Conservation (phyloP, 257 asterid species). For the Nicotiana knightiana region DNA sequence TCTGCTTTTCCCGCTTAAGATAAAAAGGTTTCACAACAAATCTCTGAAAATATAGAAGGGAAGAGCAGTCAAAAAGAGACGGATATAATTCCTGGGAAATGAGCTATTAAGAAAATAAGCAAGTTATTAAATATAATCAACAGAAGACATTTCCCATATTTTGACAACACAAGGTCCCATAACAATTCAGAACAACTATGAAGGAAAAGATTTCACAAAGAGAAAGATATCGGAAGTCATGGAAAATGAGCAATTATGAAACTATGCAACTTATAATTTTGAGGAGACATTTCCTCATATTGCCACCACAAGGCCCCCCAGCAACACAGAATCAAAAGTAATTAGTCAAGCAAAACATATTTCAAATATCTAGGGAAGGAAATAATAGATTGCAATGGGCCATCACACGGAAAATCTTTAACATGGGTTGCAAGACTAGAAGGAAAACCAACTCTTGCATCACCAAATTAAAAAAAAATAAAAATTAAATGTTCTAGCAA, state of each 20-base stretch:
- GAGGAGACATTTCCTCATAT: not conserved
- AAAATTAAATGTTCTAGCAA: not conserved
- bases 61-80: not conserved
- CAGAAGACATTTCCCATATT: not conserved
- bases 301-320: not conserved
- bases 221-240: too few relatives aligned
- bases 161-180: not conserved
- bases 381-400: not conserved
- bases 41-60: slow-evolving; percentile 47
- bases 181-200: not conserved
- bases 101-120: not conserved
- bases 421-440: not conserved
- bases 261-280: too few relatives aligned
- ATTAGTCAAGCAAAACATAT: not conserved
- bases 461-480: not conserved
- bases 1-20: slow-evolving; percentile 69
- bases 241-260: too few relatives aligned
- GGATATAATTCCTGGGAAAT: not conserved
- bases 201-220: too few relatives aligned
- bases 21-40: slow-evolving; percentile 70
- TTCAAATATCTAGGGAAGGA: not conserved
- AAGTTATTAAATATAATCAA: not conserved
- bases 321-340: not conserved
- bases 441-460: not conserved
- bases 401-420: not conserved